Evolutionary conservation across 306 rosid species (phyloP), one percentile per base, ranked within the genome.

Genomic region (Ammopiptanthus mongolicus): DNA sequence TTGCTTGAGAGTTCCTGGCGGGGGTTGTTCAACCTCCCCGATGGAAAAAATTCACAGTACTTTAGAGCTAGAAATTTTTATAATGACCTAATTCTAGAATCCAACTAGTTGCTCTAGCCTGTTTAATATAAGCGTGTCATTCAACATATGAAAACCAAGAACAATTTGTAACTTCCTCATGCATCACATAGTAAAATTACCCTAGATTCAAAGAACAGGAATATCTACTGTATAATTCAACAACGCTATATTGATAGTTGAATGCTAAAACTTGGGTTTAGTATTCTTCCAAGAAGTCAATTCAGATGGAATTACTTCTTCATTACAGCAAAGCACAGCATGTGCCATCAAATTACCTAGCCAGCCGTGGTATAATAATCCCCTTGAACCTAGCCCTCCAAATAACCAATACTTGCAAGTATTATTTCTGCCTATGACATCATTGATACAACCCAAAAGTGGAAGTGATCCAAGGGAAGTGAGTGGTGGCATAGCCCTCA

Each of bases 401-500:
- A 95, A 90, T 69, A 95, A 69, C 98, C 97, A 94, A 77, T 86
- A 91, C 75, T 86, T 82, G 75, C 91, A 86, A 42, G 65, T 74
- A 46, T 31, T 53, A 57, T 70, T 83, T 19, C 62, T 44, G 13
- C 86, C 90, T 3, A 91, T 63, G 1, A 87, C 28, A 74, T 86
- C 91, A 76, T 95, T 71, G 48, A 91, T 80, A 71, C 93, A 86
- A 57, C 98, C 98, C 88, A 91, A 75, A 71, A 91, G 92, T 37
- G 97, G 97, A 77, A 90, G 96, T 10, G 98, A 91, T 36, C 97
- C 98, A 25, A 62, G 73, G 33, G 93, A 81, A 56, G 91, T 86
- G 75, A 91, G 90, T 29, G 97, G 98, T 1, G 98, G 97, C 97
- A 95, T 91, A 82, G 98, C 97, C 86, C 98, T 89, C 11, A 95